Percentiles rank a stretch among this genome's conserved stretches.
Evolutionary conservation across 1,139 yeast species (phyloP).

Genomic region (Zygosaccharomyces sapae): DNA sequence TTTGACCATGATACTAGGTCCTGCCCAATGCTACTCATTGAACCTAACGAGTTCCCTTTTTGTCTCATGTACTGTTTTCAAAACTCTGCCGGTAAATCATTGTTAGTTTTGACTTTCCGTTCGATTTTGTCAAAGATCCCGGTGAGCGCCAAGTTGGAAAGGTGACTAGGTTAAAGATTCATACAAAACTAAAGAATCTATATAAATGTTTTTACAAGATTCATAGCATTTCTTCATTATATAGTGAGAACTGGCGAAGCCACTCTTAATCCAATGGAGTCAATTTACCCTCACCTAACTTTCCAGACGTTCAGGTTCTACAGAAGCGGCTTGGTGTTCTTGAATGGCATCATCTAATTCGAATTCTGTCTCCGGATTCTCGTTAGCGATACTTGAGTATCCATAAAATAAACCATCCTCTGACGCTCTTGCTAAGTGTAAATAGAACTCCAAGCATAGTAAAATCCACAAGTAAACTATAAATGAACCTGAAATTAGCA

Average conservation of each 20-base stretch:
- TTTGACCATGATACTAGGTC: conserved; percentile 35
- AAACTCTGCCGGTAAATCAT: not conserved
- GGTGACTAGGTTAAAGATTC: not conserved
- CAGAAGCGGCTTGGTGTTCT: not conserved
- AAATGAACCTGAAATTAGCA: conserved; percentile 72
- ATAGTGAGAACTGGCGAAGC: too few relatives aligned
- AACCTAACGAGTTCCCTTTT: conserved; percentile 2
- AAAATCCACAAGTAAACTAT: conserved; percentile 65
- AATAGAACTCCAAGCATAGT: conserved; percentile 52
- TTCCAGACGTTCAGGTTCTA: not conserved
- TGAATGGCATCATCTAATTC: conserved; percentile 12
- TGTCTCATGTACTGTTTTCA: not conserved
- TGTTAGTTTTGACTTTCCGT: not conserved
- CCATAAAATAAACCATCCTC: conserved; percentile 14
- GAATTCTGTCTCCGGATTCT: conserved; percentile 9
- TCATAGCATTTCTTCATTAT: not conserved
- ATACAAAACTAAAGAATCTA: not conserved
- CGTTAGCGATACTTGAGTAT: conserved; percentile 7
- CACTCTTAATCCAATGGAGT: too few relatives aligned
- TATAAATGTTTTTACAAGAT: not conserved
- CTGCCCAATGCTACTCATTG: conserved; percentile 14
- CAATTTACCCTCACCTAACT: too few relatives aligned
- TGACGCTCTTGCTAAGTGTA: conserved; percentile 40
- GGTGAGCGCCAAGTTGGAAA: not conserved
- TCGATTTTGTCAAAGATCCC: not conserved